Evolutionary conservation across 257 asterid species (phyloP).

Genomic region (Solanum chaucha): DNA sequence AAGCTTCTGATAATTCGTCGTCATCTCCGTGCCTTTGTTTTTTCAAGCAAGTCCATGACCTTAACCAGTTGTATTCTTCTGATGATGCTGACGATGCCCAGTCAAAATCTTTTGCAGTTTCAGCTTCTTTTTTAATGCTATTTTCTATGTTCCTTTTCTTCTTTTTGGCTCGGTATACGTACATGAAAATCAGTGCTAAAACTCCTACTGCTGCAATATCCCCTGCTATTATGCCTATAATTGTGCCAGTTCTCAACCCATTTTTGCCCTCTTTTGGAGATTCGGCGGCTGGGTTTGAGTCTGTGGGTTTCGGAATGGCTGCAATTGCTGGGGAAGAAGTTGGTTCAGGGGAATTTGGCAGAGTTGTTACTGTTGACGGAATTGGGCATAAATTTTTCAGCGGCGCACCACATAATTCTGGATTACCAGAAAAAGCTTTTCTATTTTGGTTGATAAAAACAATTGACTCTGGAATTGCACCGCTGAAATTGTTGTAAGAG

Average conservation of each 20-base stretch:
- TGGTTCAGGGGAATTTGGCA: slow-evolving; percentile 34
- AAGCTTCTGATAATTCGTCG: slow-evolving; percentile 32
- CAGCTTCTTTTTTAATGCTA: slow-evolving; percentile 27
- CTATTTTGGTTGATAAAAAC: slow-evolving; percentile 33
- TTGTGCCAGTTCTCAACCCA: slow-evolving; percentile 40
- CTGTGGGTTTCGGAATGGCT: slow-evolving; percentile 60
- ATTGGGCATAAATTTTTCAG: slow-evolving; percentile 39
- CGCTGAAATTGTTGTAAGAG: slow-evolving; percentile 50
- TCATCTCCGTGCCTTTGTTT: slow-evolving; percentile 30
- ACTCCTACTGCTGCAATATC: slow-evolving; percentile 58
- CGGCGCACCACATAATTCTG: slow-evolving; percentile 61
- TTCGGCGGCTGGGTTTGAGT: slow-evolving; percentile 27
- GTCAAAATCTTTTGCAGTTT: slow-evolving; percentile 46
- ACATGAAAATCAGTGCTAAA: slow-evolving; percentile 28
- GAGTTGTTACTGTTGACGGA: slow-evolving; percentile 38
- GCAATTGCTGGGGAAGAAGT: slow-evolving; percentile 92
- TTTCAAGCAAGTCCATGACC: slow-evolving; percentile 64
- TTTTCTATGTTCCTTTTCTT: slow-evolving; percentile 27
- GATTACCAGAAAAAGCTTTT: slow-evolving; percentile 47
- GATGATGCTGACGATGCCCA: slow-evolving; percentile 67
- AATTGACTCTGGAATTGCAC: slow-evolving; percentile 47
- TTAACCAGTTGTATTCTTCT: slow-evolving; percentile 59
- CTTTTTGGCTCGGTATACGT: slow-evolving; percentile 31
- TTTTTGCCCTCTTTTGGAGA: slow-evolving; percentile 6
- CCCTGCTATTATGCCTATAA: slow-evolving; percentile 64